Evolutionary conservation across 148 eudicot genomes (phyloP).

Genomic region (Rhododendron vialii): DNA sequence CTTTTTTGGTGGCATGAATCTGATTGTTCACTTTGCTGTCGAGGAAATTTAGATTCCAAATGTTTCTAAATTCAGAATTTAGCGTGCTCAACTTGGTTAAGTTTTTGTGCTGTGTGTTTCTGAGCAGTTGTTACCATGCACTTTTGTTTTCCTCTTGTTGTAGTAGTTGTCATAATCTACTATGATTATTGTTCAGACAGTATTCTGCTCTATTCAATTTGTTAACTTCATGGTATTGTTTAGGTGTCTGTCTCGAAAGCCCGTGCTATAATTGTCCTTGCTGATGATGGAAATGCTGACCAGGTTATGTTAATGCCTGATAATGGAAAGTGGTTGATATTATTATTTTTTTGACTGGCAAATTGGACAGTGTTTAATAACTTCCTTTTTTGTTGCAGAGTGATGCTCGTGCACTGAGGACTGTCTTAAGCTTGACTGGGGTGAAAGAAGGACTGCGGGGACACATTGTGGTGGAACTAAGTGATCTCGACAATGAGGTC

Average conservation of each 20-base stretch:
- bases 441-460: constrained; percentile 49
- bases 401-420: constrained; percentile 61
- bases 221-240: constrained; percentile 8
- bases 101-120: neutral
- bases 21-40: neutral
- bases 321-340: neutral
- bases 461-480: constrained; percentile 57
- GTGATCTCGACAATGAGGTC: constrained; percentile 61
- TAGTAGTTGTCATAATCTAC: neutral
- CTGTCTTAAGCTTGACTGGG: constrained; percentile 58
- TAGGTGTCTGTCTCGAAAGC: constrained; percentile 63
- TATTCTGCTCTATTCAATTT: constrained; percentile 2
- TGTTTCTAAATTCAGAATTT: neutral
- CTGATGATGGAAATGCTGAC: constrained; percentile 65
- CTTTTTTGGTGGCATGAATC: neutral
- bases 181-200: neutral
- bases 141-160: neutral
- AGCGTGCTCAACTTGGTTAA: neutral
- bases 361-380: neutral
- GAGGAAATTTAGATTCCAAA: neutral
- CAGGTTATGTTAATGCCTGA: constrained; percentile 32
- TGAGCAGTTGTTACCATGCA: constrained; percentile 1
- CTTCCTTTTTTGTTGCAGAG: constrained; percentile 29
- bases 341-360: neutral
- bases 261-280: constrained; percentile 60